phyloP scores from a whole-genome alignment of 805 yeast genomes.

The Torulaspora quercuum region DNA sequence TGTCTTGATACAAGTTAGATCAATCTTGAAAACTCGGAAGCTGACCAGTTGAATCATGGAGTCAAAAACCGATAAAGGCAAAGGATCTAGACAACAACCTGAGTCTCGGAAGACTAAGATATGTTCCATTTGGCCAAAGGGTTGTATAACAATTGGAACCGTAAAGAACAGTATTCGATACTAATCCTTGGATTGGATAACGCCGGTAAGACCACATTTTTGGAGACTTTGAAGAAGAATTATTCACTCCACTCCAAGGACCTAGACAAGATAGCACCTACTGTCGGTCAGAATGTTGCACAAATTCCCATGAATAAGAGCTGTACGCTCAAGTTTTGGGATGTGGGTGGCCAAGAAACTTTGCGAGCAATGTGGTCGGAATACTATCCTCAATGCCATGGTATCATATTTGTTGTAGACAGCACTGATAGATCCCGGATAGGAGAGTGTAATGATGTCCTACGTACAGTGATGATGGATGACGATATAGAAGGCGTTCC shows the following conservation, averaged over 20 bases:
- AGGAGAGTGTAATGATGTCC: slow-evolving; percentile 72
- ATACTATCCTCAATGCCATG: slow-evolving; percentile 83
- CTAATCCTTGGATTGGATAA: slow-evolving; percentile 88
- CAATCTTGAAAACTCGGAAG: too few species aligned
- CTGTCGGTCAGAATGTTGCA: slow-evolving; percentile 88
- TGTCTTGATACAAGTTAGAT: too few species aligned
- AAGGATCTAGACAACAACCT: not conserved
- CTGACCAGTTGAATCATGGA: too few species aligned
- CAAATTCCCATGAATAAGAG: slow-evolving; percentile 40
- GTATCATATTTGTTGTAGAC: slow-evolving; percentile 87
- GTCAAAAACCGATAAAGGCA: not conserved
- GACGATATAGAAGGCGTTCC: slow-evolving; percentile 77
- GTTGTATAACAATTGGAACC: slow-evolving; percentile 54
- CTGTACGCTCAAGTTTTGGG: slow-evolving; percentile 80
- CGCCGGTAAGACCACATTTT: slow-evolving; percentile 88
- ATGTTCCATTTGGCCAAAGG: slow-evolving; percentile 72
- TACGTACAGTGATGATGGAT: slow-evolving; percentile 52
- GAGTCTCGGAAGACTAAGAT: not conserved
- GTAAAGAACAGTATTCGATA: slow-evolving; percentile 67
- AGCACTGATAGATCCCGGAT: slow-evolving; percentile 81
- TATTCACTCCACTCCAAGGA: slow-evolving; percentile 48
- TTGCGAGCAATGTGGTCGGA: slow-evolving; percentile 82
- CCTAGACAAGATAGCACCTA: slow-evolving; percentile 72
- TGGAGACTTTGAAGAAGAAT: slow-evolving; percentile 60
- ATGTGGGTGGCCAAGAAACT: slow-evolving; percentile 91